Evolutionary conservation across 352 stramenopile genomes (phyloP).

Genomic region (Phytophthora chlamydospora): DNA sequence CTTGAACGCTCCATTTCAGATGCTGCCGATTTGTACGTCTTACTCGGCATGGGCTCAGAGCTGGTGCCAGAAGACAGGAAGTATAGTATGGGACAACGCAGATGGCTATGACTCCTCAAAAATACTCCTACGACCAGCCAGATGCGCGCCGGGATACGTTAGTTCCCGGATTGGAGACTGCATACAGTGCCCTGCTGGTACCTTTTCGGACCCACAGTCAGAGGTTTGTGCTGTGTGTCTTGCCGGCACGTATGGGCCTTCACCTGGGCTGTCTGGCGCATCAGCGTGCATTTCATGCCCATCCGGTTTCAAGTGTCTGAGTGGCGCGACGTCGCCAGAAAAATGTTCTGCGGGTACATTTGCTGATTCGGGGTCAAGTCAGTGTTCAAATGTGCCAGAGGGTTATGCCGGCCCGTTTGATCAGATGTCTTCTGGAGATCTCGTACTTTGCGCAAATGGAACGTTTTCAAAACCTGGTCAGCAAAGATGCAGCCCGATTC

Average conservation of each 20-base stretch:
- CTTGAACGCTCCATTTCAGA: constrained; percentile 57
- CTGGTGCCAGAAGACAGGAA: constrained; percentile 54
- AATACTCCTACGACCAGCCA: constrained; percentile 55
- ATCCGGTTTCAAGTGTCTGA: constrained; percentile 45
- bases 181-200: constrained; percentile 42
- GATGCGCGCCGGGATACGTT: constrained; percentile 38
- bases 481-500: constrained; percentile 44
- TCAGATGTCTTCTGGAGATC: constrained; percentile 38
- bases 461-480: constrained; percentile 62
- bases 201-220: constrained; percentile 41
- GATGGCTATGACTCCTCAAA: constrained; percentile 55
- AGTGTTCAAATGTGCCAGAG: constrained; percentile 46
- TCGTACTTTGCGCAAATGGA: constrained; percentile 52
- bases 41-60: constrained; percentile 55
- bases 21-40: constrained; percentile 44
- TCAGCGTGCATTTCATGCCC: constrained; percentile 50
- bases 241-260: constrained; percentile 55
- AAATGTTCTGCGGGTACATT: constrained; percentile 52
- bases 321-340: constrained; percentile 20
- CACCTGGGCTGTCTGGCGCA: constrained; percentile 22
- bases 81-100: constrained; percentile 59
- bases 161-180: constrained; percentile 31
- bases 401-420: constrained; percentile 42
- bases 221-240: constrained; percentile 44
- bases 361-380: constrained; percentile 32